Percentiles rank a stretch among this genome's conserved stretches.
These are phyloP conservation scores for Musa balbisiana DNA, from an alignment of 202 grass and related monocot genomes.

Conservation along the genomic window DNA sequence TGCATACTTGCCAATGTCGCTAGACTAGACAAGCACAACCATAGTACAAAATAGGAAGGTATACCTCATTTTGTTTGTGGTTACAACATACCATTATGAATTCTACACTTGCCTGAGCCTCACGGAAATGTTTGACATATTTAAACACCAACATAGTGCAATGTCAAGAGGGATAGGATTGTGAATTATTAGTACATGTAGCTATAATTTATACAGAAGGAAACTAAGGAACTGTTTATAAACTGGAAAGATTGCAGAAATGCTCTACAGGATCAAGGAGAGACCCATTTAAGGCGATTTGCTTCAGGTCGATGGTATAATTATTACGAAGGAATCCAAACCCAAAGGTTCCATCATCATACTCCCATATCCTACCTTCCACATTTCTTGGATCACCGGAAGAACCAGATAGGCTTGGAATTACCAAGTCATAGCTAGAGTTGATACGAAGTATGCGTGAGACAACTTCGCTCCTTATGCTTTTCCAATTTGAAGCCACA, in stretches of 20 bases:
- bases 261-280: conserved; percentile 47
- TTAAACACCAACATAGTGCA: background rate
- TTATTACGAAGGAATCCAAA: conserved; percentile 73
- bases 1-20: background rate
- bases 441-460: conserved; percentile 68
- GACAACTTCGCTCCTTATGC: conserved; percentile 23
- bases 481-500: conserved; percentile 21
- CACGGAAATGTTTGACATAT: background rate
- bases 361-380: conserved; percentile 84
- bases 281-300: conserved; percentile 52
- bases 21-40: background rate
- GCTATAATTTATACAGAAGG: background rate
- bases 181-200: background rate
- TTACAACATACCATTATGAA: background rate
- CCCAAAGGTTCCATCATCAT: conserved; percentile 85
- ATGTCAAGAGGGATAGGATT: background rate
- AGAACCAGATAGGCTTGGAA: conserved; percentile 35
- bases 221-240: background rate
- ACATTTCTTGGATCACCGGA: conserved; percentile 55
- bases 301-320: conserved; percentile 71
- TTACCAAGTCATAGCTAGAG: conserved; percentile 65
- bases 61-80: background rate
- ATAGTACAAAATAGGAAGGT: background rate
- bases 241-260: no score
- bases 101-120: background rate